These are phyloP conservation scores for Melanogaster broomeanus DNA, from an alignment of 768 basidiomycete genomes.

Conservation along the genomic window DNA sequence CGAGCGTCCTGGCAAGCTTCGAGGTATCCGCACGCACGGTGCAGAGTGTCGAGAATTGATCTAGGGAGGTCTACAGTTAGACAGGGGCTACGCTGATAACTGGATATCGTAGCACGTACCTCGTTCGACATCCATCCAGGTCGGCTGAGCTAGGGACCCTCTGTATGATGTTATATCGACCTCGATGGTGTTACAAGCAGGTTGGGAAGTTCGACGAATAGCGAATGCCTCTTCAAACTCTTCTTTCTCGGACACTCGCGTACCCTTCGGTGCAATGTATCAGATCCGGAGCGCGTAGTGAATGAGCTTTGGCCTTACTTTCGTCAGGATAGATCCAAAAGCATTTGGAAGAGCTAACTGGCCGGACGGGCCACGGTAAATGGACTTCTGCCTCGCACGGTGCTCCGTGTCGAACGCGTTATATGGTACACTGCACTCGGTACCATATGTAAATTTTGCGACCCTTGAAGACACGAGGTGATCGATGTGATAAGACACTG, in stretches of 20 bases:
- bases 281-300: neutral
- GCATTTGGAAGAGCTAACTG: slow-evolving; percentile 39
- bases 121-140: slow-evolving; percentile 37
- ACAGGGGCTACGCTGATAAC: neutral
- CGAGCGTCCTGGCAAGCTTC: slow-evolving; percentile 26
- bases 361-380: slow-evolving; percentile 40
- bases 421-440: slow-evolving; percentile 38
- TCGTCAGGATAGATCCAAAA: slow-evolving; percentile 45
- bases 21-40: slow-evolving; percentile 35
- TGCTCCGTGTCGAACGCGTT: slow-evolving; percentile 43
- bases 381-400: slow-evolving; percentile 29
- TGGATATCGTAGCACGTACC: slow-evolving; percentile 14
- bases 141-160: slow-evolving; percentile 26
- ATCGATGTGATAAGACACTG: slow-evolving; percentile 43
- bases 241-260: slow-evolving; percentile 44
- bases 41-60: slow-evolving; percentile 38
- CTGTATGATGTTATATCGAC: slow-evolving; percentile 32
- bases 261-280: slow-evolving; percentile 35
- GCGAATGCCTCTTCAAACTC: slow-evolving; percentile 44
- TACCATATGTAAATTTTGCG: slow-evolving; percentile 50
- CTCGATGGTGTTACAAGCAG: slow-evolving; percentile 20
- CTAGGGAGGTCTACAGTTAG: slow-evolving; percentile 13
- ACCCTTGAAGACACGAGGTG: slow-evolving; percentile 51
- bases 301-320: slow-evolving; percentile 25
- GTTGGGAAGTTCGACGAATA: slow-evolving; percentile 26